Base-by-base conservation (phyloP, 2,329 filamentous ascomycete species). In the Leptographium wingfieldii region DNA sequence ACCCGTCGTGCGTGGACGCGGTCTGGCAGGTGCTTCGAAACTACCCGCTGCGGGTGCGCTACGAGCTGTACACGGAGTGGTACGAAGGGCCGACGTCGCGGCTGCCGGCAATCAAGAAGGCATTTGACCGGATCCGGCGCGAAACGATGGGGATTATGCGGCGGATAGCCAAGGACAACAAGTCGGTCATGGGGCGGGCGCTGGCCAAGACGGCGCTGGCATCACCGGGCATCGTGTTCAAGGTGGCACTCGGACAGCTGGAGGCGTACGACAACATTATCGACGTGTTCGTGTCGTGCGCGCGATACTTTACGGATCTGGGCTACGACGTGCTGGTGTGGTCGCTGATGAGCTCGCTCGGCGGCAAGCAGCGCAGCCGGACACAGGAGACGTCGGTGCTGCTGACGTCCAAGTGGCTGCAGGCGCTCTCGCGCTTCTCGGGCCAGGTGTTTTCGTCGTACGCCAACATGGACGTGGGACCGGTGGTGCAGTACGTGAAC, bases 231-330 rank as follows among this genome's bases (percentile, higher is more conserved):
- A 81, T 96, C 60, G 92, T 97, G 29, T 96, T 96, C 75, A 85
- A 85, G 67, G 88, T 92, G 60, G 90, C 92, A 7, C 83, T 99
- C 61, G 86, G 86, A 63, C 92, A 96, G 71, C 90, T 96, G 61
- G 92, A 99, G 72, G 86, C 88, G 0, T 99, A 99, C 70, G 88
- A 88, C 69, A 99, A 97, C 69, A 80, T 99, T 62, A 96, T 96
- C 60, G 90, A 96, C 63, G 90, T 90, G 5, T 90, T 99, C 63
- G 92, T 97, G 16, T 91, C 96, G 69, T 96, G 92, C 68, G 91
- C 90, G 48, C 87, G 90, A 67, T 96, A 96, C 70, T 96, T 97
- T 66, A 96, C 92, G 1, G 85, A 89, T 59, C 76, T 99, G 46
- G 92, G 90, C 0, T 96, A 96, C 69, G 94, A 99, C 71, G 89